Conservation (phyloP, 345 rosid species). For the Syzygium aromaticum region DNA sequence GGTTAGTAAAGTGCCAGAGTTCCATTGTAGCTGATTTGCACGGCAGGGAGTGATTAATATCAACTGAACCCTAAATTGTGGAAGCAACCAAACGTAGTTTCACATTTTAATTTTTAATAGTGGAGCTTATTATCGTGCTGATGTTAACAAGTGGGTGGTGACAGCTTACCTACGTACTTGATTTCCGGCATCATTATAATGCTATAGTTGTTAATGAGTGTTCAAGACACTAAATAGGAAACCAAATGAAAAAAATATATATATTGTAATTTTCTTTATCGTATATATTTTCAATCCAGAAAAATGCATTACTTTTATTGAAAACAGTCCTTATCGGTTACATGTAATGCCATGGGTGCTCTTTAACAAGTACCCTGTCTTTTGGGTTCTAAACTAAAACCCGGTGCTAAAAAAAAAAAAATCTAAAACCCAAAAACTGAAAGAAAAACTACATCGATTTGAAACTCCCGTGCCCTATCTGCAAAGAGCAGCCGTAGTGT, state of each 20-base stretch:
- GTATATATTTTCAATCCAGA: background rate
- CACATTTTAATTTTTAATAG: too few relatives aligned
- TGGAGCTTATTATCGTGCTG: too few relatives aligned
- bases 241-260: too few relatives aligned
- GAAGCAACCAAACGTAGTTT: too few relatives aligned
- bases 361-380: background rate
- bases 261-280: background rate
- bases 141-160: background rate
- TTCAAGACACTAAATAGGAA: background rate
- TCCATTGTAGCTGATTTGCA: background rate
- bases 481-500: too few relatives aligned
- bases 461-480: too few relatives aligned
- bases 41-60: too few relatives aligned
- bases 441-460: too few relatives aligned
- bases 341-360: background rate
- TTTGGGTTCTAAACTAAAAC: background rate
- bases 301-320: background rate
- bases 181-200: background rate
- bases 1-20: background rate
- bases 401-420: too few relatives aligned
- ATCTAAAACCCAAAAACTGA: background rate
- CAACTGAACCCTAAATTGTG: too few relatives aligned
- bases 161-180: background rate
- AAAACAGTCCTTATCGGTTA: background rate
- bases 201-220: background rate